Evolutionary conservation across 2,329 filamentous ascomycete species (phyloP).

Genomic region (Ophiostoma angusticollis): DNA sequence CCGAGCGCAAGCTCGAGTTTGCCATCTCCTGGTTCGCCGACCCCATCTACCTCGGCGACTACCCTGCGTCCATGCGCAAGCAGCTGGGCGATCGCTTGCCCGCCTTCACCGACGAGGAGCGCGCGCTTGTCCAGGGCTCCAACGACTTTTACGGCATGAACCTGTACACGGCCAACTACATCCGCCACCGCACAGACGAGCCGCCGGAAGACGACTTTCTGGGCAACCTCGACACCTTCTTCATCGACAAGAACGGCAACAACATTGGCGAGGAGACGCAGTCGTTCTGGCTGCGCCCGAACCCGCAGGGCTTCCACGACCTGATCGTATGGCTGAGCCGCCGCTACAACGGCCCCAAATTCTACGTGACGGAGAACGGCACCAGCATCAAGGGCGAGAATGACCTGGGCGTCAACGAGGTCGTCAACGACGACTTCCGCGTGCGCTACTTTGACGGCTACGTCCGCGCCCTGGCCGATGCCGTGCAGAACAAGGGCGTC

Average conservation of each 20-base stretch:
- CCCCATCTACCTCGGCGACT: slow-evolving; percentile 73
- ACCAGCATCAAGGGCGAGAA: slow-evolving; percentile 77
- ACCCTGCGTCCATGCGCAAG: slow-evolving; percentile 70
- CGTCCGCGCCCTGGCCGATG: slow-evolving; percentile 62
- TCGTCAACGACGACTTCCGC: slow-evolving; percentile 72
- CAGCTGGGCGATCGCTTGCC: slow-evolving; percentile 72
- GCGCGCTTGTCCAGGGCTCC: slow-evolving; percentile 63
- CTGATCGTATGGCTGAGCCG: slow-evolving; percentile 65
- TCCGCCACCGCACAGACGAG: slow-evolving; percentile 54
- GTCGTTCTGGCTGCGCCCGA: slow-evolving; percentile 67
- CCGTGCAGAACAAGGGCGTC: slow-evolving; percentile 58
- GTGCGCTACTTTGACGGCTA: slow-evolving; percentile 69
- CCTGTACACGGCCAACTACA: slow-evolving; percentile 82
- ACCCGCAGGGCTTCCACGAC: slow-evolving; percentile 63
- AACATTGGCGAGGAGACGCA: slow-evolving; percentile 73
- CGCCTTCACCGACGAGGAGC: slow-evolving; percentile 58
- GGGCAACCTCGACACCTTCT: slow-evolving; percentile 62
- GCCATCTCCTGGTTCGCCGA: slow-evolving; percentile 81
- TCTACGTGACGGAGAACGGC: slow-evolving; percentile 84
- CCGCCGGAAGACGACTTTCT: slow-evolving; percentile 54
- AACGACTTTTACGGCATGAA: slow-evolving; percentile 96
- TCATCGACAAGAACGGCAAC: slow-evolving; percentile 58
- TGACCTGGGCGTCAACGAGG: slow-evolving; percentile 54
- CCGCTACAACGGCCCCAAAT: slow-evolving; percentile 61
- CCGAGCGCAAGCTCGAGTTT: slow-evolving; percentile 73